Evolutionary conservation across 108 stramenopile genomes (phyloP), one percentile per base, ranked within the genome.

Genomic region (Cyclotella atomus): DNA sequence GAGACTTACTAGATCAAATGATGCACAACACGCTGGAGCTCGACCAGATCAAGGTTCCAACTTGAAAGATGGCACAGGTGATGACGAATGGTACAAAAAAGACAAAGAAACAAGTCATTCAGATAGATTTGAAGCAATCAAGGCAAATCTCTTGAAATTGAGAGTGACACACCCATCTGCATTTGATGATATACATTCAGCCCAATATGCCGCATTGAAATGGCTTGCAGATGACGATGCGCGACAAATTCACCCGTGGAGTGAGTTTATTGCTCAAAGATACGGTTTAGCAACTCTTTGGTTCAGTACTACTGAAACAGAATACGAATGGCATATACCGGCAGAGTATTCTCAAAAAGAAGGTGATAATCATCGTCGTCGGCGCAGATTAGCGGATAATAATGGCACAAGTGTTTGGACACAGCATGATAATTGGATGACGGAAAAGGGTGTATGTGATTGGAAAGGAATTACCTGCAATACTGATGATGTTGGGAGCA

Each of bases 391-490:
- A n/a, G n/a, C n/a, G n/a, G n/a, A 0, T 27, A 32, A 29, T 47
- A 32, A 47, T 30, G 64, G 45, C 9, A 65, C 45, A 17, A 60
- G 55, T 34, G 15, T 45, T 15, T 83, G 82, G 82, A 62, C 49
- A 41, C 34, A 49, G 3, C 67, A 74, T 33, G 66, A 62, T 3
- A 33, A 62, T 47, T 83, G 82, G 82, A 25, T 79, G 29, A 49
- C 62, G 24, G 77, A 55, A 4, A 19, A 25, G 16, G 68, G 77
- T 15, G 27, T 79, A 21, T 83, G 82, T 63, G 43, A 33, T 19
- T 83, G 82, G 82, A 56, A 73, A 53, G 82, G 82, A n/a, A 29
- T 83, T 20, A 45, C 19, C 35, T 83, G 82, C 33, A n/a, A 68
- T 28, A 61, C 50, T 36, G 71, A 73, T 28, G 59, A 66, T 8